These are phyloP conservation scores for Neoascochyta sp. DNA, from an alignment of 2,329 filamentous ascomycete genomes.

Conservation along the genomic window DNA sequence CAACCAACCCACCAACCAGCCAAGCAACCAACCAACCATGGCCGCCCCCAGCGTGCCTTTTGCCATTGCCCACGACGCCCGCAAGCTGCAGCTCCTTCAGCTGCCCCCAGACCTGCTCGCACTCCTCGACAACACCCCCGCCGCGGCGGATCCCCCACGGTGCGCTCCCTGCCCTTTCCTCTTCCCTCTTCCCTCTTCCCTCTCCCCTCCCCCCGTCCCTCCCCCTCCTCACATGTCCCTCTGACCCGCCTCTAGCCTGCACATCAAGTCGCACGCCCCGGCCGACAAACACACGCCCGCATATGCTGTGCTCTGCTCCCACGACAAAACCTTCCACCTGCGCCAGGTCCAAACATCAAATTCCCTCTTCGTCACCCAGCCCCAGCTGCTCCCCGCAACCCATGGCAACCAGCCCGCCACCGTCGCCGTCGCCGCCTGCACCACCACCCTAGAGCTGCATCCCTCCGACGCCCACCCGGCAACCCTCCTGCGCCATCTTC, in stretches of 20 bases:
- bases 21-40: too few relatives aligned
- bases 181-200: constrained; percentile 16
- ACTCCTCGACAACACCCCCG: constrained; percentile 50
- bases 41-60: constrained; percentile 45
- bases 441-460: constrained; percentile 44
- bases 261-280: constrained; percentile 33
- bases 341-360: constrained; percentile 66
- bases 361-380: constrained; percentile 54
- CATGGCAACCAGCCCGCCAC: constrained; percentile 37
- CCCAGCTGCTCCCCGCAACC: constrained; percentile 36
- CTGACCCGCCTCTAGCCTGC: constrained; percentile 28
- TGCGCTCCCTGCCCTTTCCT: constrained; percentile 38
- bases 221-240: constrained; percentile 23
- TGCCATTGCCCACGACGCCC: constrained; percentile 44
- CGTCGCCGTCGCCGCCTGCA: constrained; percentile 45
- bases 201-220: constrained; percentile 13
- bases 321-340: constrained; percentile 55
- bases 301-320: constrained; percentile 59
- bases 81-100: constrained; percentile 58
- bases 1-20: too few relatives aligned
- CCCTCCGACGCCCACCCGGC: constrained; percentile 34
- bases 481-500: constrained; percentile 33
- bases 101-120: constrained; percentile 56
- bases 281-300: constrained; percentile 30
- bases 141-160: constrained; percentile 44